phyloP scores from a whole-genome alignment of 495 filamentous ascomycete species.

The Tirmania nivea region DNA sequence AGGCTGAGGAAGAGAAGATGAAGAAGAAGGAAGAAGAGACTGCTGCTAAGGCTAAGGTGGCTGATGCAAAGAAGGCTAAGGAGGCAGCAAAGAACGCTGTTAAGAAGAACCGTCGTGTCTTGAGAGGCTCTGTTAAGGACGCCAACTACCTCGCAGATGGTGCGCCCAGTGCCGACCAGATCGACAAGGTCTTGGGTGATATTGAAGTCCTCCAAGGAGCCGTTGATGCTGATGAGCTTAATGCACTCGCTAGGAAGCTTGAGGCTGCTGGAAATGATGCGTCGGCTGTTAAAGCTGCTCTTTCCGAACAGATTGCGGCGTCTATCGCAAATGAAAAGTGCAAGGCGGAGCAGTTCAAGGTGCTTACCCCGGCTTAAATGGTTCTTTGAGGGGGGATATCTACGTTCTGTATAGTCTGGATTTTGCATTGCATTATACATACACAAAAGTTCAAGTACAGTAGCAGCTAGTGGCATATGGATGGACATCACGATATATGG shows the following conservation, averaged over 20 bases:
- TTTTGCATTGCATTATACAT: no score
- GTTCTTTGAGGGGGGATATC: no score
- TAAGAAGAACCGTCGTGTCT: conserved; percentile 98
- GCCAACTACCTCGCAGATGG: conserved; percentile 68
- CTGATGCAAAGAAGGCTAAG: conserved; percentile 84
- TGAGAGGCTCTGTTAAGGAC: conserved; percentile 80
- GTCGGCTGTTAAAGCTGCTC: conserved; percentile 39
- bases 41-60: conserved; percentile 57
- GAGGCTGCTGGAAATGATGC: conserved; percentile 44
- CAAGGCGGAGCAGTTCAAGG: conserved; percentile 9
- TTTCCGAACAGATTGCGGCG: conserved; percentile 14
- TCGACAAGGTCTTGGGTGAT: conserved; percentile 66
- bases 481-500: no score
- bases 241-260: conserved; percentile 52
- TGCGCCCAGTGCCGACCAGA: conserved; percentile 42
- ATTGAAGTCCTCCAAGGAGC: conserved; percentile 75
- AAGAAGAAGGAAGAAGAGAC: conserved; percentile 64
- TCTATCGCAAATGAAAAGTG: conserved; percentile 11
- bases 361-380: conserved; percentile 4
- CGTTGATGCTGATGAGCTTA: conserved; percentile 75
- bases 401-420: no score
- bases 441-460: no score
- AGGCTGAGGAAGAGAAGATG: conserved; percentile 56
- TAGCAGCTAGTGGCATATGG: no score
- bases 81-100: conserved; percentile 92